Percentiles rank a stretch among this genome's conserved stretches.
phyloP scores from a whole-genome alignment of 139 green algal species.

The Micractinium sp. region DNA sequence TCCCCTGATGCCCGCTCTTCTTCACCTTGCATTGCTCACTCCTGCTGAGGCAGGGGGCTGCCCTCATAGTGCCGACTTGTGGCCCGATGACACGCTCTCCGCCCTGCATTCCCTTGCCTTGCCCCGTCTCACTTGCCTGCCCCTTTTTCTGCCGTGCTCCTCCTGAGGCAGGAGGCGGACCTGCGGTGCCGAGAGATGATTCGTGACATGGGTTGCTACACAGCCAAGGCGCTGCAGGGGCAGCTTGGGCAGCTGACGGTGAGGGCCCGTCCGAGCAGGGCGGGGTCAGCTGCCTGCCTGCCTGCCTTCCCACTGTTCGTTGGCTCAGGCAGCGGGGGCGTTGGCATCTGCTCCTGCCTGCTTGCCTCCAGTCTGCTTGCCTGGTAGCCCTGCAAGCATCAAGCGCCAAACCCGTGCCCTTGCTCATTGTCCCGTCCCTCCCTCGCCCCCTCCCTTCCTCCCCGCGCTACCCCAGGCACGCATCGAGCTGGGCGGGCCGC shows the following conservation, averaged over 20 bases:
- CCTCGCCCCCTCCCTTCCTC: neutral
- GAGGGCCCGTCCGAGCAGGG: neutral
- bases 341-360: neutral
- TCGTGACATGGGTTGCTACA: slow-evolving; percentile 23
- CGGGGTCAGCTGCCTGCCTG: neutral
- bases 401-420: neutral
- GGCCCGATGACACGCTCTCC: no score
- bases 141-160: no score
- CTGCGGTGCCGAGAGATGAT: slow-evolving; percentile 11
- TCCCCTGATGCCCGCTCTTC: no score
- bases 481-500: neutral
- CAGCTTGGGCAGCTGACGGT: slow-evolving; percentile 25
- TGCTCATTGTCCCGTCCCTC: neutral
- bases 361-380: neutral
- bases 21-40: no score
- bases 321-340: neutral
- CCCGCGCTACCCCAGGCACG: neutral
- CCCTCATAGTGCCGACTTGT: no score
- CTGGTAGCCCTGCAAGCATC: no score
- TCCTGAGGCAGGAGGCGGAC: neutral
- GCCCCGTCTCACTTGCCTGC: neutral
- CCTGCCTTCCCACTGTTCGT: neutral
- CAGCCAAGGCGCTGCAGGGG: slow-evolving; percentile 22
- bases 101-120: neutral
- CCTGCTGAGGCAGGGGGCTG: neutral